Percentiles rank a stretch among this genome's conserved stretches.
These are phyloP conservation scores for Fusarium sublunatum DNA, from an alignment of 2,329 filamentous ascomycete genomes.

Conservation along the genomic window DNA sequence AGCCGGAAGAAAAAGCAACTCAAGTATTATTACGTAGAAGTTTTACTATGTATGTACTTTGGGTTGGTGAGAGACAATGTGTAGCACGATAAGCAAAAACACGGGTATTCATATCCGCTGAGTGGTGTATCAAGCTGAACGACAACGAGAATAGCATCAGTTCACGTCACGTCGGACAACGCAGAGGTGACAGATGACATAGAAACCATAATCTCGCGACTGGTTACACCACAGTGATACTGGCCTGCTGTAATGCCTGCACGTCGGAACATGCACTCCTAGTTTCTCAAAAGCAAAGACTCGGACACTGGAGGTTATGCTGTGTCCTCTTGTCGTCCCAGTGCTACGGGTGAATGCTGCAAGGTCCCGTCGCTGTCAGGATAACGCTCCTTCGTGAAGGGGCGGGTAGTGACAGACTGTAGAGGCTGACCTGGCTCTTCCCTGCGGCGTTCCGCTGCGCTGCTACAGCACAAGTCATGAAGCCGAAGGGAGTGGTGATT, in stretches of 20 bases:
- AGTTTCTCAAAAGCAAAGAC: not conserved
- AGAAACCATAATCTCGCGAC: slow-evolving; percentile 13
- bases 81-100: not conserved
- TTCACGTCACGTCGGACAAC: slow-evolving; percentile 17
- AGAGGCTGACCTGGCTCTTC: slow-evolving; percentile 24
- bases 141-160: slow-evolving; percentile 32
- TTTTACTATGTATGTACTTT: not conserved
- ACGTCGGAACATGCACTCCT: slow-evolving; percentile 5
- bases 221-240: slow-evolving; percentile 18
- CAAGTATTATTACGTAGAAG: not conserved
- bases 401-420: slow-evolving; percentile 32
- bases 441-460: slow-evolving; percentile 1
- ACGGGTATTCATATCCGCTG: not conserved
- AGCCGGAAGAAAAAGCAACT: slow-evolving; percentile 8
- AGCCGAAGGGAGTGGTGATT: slow-evolving; percentile 40
- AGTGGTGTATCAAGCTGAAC: not conserved
- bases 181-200: slow-evolving; percentile 10
- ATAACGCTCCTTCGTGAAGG: slow-evolving; percentile 22
- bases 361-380: slow-evolving; percentile 35
- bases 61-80: not conserved
- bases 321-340: slow-evolving; percentile 26
- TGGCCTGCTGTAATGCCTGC: slow-evolving; percentile 14
- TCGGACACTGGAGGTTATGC: not conserved
- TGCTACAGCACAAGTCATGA: slow-evolving; percentile 15
- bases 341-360: slow-evolving; percentile 21